Evolutionary conservation across 192 early-diverging fungal genomes (phyloP).

Genomic region (Backusella mclennaniae): DNA sequence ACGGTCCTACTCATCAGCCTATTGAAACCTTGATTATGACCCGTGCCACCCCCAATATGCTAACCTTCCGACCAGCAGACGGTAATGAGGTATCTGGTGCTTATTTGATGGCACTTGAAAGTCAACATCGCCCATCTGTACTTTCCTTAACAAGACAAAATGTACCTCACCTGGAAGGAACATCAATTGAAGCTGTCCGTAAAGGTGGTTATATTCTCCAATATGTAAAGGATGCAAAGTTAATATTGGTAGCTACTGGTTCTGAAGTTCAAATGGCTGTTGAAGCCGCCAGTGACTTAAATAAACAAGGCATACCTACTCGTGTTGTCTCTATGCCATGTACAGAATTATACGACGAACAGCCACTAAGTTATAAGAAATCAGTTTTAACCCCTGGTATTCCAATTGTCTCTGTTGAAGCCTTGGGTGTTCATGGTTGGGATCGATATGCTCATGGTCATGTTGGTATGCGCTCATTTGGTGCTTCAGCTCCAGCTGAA

Average conservation of each 20-base stretch:
- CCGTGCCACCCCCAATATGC: constrained; percentile 86
- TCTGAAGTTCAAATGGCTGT: constrained; percentile 88
- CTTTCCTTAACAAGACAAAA: constrained; percentile 90
- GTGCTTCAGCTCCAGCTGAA: constrained; percentile 50
- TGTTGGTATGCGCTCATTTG: constrained; percentile 90
- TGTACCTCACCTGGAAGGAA: constrained; percentile 84
- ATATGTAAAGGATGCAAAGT: constrained; percentile 46
- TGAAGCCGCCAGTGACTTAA: constrained; percentile 62
- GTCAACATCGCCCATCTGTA: constrained; percentile 68
- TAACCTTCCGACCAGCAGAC: constrained; percentile 88
- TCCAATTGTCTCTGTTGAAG: constrained; percentile 89
- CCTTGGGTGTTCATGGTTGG: constrained; percentile 87
- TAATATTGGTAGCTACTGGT: constrained; percentile 82
- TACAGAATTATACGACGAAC: constrained; percentile 84
- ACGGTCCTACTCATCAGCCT: constrained; percentile 98
- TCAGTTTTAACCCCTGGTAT: constrained; percentile 78
- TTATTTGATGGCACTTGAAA: constrained; percentile 79
- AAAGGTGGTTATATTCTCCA: constrained; percentile 88
- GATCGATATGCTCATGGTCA: constrained; percentile 85
- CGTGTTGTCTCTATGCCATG: constrained; percentile 96
- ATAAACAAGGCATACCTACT: constrained; percentile 31
- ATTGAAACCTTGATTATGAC: constrained; percentile 89
- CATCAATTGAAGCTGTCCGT: constrained; percentile 73
- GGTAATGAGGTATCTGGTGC: constrained; percentile 91
- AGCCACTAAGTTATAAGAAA: constrained; percentile 76